Percentiles rank a stretch among this genome's conserved stretches.
phyloP scores from a whole-genome alignment of 257 asterid genomes.

The Gardenia jasminoides region DNA sequence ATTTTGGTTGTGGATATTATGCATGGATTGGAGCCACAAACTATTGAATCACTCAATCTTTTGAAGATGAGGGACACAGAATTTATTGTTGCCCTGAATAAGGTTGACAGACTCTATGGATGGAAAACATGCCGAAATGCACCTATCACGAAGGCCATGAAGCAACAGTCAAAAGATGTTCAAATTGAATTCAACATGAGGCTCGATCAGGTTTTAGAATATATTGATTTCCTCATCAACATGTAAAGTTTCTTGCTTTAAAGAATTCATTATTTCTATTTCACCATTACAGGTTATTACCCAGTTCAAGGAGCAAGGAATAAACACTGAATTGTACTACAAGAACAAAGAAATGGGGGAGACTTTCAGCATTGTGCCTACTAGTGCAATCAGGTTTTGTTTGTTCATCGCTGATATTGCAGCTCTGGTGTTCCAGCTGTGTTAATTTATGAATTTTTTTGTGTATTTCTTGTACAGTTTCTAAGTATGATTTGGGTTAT shows the following conservation, averaged over 20 bases:
- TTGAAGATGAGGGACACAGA: conserved; percentile 89
- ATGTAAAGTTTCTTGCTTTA: not conserved
- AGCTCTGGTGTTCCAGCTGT: conserved; percentile 1
- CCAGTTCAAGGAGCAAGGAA: conserved; percentile 89
- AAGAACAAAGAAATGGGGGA: conserved; percentile 91
- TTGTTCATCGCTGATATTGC: conserved; percentile 16
- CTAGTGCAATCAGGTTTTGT: conserved; percentile 90
- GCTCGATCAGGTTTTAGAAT: conserved; percentile 54
- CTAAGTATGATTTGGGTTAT: conserved; percentile 1
- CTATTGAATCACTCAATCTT: conserved; percentile 92
- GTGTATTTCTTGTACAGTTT: not conserved
- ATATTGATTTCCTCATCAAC: conserved; percentile 4
- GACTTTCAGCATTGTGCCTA: conserved; percentile 82
- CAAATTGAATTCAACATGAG: conserved; percentile 63
- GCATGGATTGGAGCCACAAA: conserved; percentile 99
- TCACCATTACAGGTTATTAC: conserved; percentile 51
- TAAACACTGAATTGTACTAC: conserved; percentile 84
- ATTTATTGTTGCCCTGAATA: conserved; percentile 87
- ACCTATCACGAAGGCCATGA: conserved; percentile 78
- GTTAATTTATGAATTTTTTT: not conserved
- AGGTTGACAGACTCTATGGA: conserved; percentile 91
- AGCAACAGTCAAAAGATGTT: conserved; percentile 78
- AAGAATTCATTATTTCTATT: not conserved
- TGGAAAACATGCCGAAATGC: conserved; percentile 80
- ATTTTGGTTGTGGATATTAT: conserved; percentile 94